A percentile compares a stretch with the other conserved stretches of the same genome.
phyloP scores from a whole-genome alignment of 2,329 filamentous ascomycete genomes.

The Penicillium sp. region DNA sequence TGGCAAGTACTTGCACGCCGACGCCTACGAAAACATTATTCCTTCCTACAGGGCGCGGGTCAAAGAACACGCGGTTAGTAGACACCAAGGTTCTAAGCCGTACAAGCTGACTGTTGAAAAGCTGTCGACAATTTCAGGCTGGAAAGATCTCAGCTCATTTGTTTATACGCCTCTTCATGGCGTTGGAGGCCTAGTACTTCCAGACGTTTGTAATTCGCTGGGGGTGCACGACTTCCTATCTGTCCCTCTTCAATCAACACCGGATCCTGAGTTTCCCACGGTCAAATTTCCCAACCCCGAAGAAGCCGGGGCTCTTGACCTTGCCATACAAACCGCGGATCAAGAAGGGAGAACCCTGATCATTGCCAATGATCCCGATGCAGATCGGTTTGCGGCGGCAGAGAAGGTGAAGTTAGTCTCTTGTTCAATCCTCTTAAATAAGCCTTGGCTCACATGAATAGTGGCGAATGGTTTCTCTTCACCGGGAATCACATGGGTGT shows the following conservation, averaged over 20 bases:
- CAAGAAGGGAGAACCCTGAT: slow-evolving; percentile 51
- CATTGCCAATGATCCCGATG: slow-evolving; percentile 65
- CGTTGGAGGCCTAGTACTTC: slow-evolving; percentile 38
- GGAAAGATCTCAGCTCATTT: slow-evolving; percentile 31
- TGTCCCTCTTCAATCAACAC: slow-evolving; percentile 52
- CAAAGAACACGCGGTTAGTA: slow-evolving; percentile 31
- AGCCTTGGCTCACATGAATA: slow-evolving; percentile 13
- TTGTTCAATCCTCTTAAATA: not conserved
- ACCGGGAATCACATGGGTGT: slow-evolving; percentile 67
- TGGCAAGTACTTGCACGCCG: slow-evolving; percentile 29
- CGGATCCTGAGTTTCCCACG: slow-evolving; percentile 64
- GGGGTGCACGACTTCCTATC: slow-evolving; percentile 35
- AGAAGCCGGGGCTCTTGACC: slow-evolving; percentile 61
- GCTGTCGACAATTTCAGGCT: slow-evolving; percentile 34
- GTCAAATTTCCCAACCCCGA: slow-evolving; percentile 67
- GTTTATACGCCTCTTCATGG: slow-evolving; percentile 47
- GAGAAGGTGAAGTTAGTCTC: slow-evolving; percentile 52
- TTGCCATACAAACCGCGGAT: slow-evolving; percentile 59
- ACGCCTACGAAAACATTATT: slow-evolving; percentile 30
- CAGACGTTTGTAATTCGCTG: slow-evolving; percentile 33
- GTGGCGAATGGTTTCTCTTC: slow-evolving; percentile 59
- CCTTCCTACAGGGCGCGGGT: slow-evolving; percentile 32
- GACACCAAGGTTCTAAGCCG: not conserved
- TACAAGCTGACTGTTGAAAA: slow-evolving; percentile 9
- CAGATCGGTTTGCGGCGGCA: slow-evolving; percentile 63